Base-by-base conservation (phyloP, 2,329 filamentous ascomycete species). In the Chaetoscypha palmicola region DNA sequence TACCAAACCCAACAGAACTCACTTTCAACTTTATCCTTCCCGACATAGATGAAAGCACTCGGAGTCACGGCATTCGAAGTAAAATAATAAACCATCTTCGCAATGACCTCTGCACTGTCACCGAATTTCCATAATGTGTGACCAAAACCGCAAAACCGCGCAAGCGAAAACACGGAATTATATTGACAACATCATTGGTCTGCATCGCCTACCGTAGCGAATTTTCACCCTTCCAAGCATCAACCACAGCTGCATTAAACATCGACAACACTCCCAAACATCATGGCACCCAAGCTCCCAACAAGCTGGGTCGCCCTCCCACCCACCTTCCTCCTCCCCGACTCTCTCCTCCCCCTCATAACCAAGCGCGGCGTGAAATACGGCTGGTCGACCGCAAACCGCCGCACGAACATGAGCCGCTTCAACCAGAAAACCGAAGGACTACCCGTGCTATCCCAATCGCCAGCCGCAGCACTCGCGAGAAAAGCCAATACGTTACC, bases 21-120 rank as follows among this genome's bases (percentile, higher is more conserved):
- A 96, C 92, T 98, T 72, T 98, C 92, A 58, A 92, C 90, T 70
- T 98, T 98, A 73, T 98, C 92, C 68, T 97, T 98, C 66, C 92
- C 92, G 47, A 96, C 88, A 64, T 98, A 98, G 61, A 98, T 81
- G 63, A 83, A 90, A 32, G 88, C 91, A 23, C 88, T 64, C 2
- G 92, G 91, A 10, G 81, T 74, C 30, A 94, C 87, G 32, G 81
- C 79, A 49, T 78, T 91, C 20, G 91, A 97, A 1, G 81, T 92
- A 65, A 92, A 97, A 66, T 97, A 97, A 69, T 86, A 95, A 36
- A 98, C 92, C 92, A 98, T 94, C 21, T 60, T 66, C n/a, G n/a
- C n/a, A n/a, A n/a, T n/a, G 36, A 40, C 10, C 43, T 31, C 38
- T n/a, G n/a, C n/a, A n/a, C n/a, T n/a, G 31, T 43, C 41, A 45